phyloP scores from a whole-genome alignment of 1,284 basidiomycete species.

The Wolfiporia cocos region DNA sequence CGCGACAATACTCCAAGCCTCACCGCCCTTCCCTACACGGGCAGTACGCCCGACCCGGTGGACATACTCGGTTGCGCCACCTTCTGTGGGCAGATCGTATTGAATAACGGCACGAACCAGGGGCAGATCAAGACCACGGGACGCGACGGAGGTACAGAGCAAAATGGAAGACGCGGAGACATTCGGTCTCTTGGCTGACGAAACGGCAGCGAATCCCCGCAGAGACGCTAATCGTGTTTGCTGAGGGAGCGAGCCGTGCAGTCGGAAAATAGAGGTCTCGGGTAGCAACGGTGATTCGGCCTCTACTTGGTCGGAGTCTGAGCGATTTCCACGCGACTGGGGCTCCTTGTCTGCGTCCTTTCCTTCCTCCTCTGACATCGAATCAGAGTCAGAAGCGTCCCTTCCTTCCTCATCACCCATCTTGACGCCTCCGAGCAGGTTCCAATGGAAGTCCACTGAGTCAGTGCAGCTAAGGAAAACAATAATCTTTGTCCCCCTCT shows the following conservation, averaged over 20 bases:
- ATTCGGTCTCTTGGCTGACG: conserved; percentile 24
- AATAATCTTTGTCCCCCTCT: conserved; percentile 67
- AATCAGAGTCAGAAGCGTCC: conserved; percentile 21
- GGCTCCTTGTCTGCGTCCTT: conserved; percentile 9
- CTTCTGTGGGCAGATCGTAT: conserved; percentile 96
- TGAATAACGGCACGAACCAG: conserved; percentile 94
- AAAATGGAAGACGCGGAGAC: conserved; percentile 60
- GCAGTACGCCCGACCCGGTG: conserved; percentile 97
- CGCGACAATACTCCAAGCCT: conserved; percentile 90
- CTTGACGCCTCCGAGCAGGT: conserved; percentile 69
- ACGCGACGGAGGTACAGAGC: conserved; percentile 95
- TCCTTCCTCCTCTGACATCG: conserved; percentile 5
- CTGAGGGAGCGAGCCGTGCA: conserved; percentile 91
- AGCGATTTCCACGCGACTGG: conserved; percentile 22
- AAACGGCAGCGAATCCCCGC: conserved; percentile 66
- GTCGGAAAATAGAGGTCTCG: conserved; percentile 77
- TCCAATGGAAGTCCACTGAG: conserved; percentile 97
- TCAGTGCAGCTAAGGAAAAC: conserved; percentile 97
- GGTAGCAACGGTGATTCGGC: conserved; percentile 77
- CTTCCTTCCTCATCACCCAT: conserved; percentile 48
- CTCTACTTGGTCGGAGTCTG: conserved; percentile 38
- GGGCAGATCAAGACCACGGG: conserved; percentile 95
- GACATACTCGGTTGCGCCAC: conserved; percentile 94
- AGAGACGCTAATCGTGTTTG: conserved; percentile 80
- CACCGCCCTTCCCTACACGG: conserved; percentile 81